Base-by-base conservation (phyloP, 2,329 filamentous ascomycete species). In the Calonectria hawksworthii region DNA sequence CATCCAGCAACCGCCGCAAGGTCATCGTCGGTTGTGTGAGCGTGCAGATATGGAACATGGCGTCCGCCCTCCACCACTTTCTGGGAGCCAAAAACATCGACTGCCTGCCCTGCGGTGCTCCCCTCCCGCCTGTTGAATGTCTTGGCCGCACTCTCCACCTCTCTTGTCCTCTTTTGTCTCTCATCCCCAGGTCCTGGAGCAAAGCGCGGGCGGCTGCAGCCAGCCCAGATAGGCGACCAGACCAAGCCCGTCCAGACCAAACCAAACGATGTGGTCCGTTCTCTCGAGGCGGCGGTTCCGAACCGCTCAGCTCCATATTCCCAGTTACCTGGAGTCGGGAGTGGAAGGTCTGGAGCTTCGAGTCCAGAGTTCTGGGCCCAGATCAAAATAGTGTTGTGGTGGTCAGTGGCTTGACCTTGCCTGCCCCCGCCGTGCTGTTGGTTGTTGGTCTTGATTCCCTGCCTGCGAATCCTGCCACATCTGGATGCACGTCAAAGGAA, bases 1-100 rank as follows among this genome's bases (percentile, higher is more conserved):
- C 38, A n/a, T 28, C 63, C 44, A 34, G 18, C 28, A 51, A 50
- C 44, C 41, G 18, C 65, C 69, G 59, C 51, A 38, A 41, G 56
- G 34, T 23, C 56, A 61, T 63, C 44, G 51, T 61, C 64, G 23
- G 41, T 74, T 56, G 34, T 28, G 44, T 68, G 76, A 30, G 65
- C 56, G 52, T 51, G 47, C 44, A 52, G 64, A 52, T 50, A 38
- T 70, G 67, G 72, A 59, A 47, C 61, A 70, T 66, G 68, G 72
- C 72, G 68, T 51, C 68, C 52, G 67, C 52, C 67, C 67, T 70
- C 51, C 72, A 74, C 61, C 38, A 61, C 41, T 47, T 69, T 23
- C 54, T 28, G 54, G 52, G 26, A 67, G 30, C 41, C 28, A 34
- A 52, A 50, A 50, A 14, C 32, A 26, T 30, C 44, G 10, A 63